Conservation (phyloP, 176 grass and related monocot genomes). For the Musa acuminata region DNA sequence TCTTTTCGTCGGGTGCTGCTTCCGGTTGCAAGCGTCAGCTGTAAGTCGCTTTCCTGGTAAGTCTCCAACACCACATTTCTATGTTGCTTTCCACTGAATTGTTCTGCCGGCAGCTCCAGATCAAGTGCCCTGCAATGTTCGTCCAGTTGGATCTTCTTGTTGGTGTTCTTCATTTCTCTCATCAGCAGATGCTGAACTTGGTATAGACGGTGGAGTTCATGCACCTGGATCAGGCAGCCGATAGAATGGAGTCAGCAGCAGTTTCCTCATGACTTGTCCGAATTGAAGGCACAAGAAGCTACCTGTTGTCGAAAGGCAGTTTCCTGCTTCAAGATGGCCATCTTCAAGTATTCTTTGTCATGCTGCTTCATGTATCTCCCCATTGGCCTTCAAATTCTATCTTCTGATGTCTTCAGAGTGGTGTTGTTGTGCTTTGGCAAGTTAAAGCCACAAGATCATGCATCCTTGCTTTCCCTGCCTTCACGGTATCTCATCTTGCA, state of each 20-base stretch:
- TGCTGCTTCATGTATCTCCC: constrained; percentile 7
- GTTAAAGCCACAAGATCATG: too few species aligned
- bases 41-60: constrained; percentile 30
- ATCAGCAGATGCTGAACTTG: constrained; percentile 54
- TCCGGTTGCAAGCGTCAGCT: constrained; percentile 61
- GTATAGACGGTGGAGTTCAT: constrained; percentile 60
- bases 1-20: constrained; percentile 25
- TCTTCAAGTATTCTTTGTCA: constrained; percentile 62
- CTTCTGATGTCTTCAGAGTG: not conserved
- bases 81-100: too few species aligned
- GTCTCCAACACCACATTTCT: too few species aligned
- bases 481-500: too few species aligned
- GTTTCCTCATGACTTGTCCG: too few species aligned
- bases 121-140: not conserved
- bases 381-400: not conserved
- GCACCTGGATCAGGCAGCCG: constrained; percentile 32
- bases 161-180: constrained; percentile 30
- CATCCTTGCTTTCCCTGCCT: too few species aligned
- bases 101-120: constrained; percentile 10
- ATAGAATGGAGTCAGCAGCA: too few species aligned
- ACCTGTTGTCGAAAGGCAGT: constrained; percentile 68
- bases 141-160: not conserved
- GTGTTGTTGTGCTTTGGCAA: not conserved
- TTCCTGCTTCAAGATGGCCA: constrained; percentile 58
- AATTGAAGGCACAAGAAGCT: not conserved